Evolutionary conservation across 495 filamentous ascomycete genomes (phyloP).

Genomic region (Xylaria intraflava): DNA sequence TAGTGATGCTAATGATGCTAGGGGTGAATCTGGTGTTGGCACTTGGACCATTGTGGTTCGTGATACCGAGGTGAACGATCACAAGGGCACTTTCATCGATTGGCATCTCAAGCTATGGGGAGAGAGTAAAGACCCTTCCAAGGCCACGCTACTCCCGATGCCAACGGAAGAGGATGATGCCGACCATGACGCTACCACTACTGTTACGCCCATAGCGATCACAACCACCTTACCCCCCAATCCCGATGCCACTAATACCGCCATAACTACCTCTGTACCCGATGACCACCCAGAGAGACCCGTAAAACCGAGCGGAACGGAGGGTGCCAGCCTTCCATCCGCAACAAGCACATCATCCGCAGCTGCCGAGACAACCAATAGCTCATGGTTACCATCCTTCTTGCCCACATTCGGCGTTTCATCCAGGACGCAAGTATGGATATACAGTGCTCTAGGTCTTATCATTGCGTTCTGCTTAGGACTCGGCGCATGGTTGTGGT

Average conservation of each 20-base stretch:
- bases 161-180: conserved; percentile 77
- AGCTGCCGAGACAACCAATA: conserved; percentile 31
- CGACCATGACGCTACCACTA: conserved; percentile 57
- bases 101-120: conserved; percentile 96
- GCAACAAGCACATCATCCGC: conserved; percentile 26
- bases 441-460: conserved; percentile 76
- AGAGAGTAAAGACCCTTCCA: conserved; percentile 66
- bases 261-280: conserved; percentile 41
- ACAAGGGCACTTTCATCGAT: conserved; percentile 73
- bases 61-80: conserved; percentile 71
- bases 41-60: conserved; percentile 88
- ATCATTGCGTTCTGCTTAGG: conserved; percentile 80
- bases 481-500: conserved; percentile 70
- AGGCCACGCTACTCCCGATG: conserved; percentile 68
- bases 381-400: conserved; percentile 76
- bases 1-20: conserved; percentile 30
- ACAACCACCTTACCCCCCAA: conserved; percentile 34
- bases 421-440: conserved; percentile 87
- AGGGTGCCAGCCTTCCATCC: conserved; percentile 37
- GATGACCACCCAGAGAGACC: conserved; percentile 75
- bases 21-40: conserved; percentile 84
- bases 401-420: conserved; percentile 93
- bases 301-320: conserved; percentile 42
- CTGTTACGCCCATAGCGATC: conserved; percentile 34
- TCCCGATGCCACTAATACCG: conserved; percentile 21